Base-by-base conservation (phyloP, 768 basidiomycete species). In the Kwoniella europaea region DNA sequence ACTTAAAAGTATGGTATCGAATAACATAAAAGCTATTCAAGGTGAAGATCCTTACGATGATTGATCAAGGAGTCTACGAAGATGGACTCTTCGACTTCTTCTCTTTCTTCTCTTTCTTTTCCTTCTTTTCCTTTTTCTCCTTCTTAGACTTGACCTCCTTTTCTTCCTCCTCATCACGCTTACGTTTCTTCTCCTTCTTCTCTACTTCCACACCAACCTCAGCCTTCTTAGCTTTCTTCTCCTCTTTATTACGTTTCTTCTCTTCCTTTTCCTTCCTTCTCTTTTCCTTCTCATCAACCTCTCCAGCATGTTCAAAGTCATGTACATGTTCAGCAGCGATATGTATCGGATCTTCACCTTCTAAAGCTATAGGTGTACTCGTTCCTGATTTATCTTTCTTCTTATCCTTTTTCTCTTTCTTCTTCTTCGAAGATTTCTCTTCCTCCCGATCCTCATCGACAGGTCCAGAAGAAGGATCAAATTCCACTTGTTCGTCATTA, bases 191-290 rank as follows among this genome's bases (percentile, higher is more conserved):
- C 41, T 64, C 62, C 35, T 35, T 35, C 35, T 35, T 35, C 35
- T 35, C 35, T 35, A 35, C 5, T 35, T 35, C 35, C 35, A 35
- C 35, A 35, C 35, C 61, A n/a, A 27, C 44, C 59, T 57, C 44
- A 53, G 52, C 54, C 66, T 69, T 69, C 63, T 76, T 65, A 27
- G 52, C 71, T 29, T 64, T 65, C 59, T 73, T 74, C 15, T 61
- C 75, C 58, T 69, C 73, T 46, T 78, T 74, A 43, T 52, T 65
- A 4, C 63, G 63, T 56, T 46, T 58, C 71, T 80, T 79, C 66
- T 83, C 82, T 79, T 85, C 67, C 74, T 77, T 74, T 22, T 76
- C 70, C 35, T 50, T 71, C 58, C 58, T 72, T 22, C 55, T 64
- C 65, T 64, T 72, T 9, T 43, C 65, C 63, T 74, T 69, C 60